These are phyloP conservation scores for Lactarius tabidus DNA, from an alignment of 768 basidiomycete genomes.

Conservation along the genomic window DNA sequence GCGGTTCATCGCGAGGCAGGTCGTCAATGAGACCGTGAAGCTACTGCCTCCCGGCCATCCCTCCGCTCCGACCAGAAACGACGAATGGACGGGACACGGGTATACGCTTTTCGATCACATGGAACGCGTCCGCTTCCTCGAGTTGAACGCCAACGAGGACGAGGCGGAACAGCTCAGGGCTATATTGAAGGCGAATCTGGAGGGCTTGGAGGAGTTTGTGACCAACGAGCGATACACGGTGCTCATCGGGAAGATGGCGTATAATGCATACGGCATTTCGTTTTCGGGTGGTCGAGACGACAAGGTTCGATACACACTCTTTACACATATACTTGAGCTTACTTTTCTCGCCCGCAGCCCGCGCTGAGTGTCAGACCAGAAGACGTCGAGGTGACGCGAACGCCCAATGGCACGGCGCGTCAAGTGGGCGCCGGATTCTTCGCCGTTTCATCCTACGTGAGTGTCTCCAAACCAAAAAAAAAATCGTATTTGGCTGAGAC, in stretches of 20 bases:
- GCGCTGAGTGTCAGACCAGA: constrained; percentile 53
- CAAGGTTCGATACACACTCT: constrained; percentile 44
- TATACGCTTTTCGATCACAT: constrained; percentile 74
- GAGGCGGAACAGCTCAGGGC: constrained; percentile 49
- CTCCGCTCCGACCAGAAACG: constrained; percentile 25
- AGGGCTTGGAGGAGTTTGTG: constrained; percentile 69
- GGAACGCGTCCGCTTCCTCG: constrained; percentile 67
- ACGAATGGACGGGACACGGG: constrained; percentile 41
- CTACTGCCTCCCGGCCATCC: constrained; percentile 35
- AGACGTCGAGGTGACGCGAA: constrained; percentile 69
- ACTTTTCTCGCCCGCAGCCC: constrained; percentile 42
- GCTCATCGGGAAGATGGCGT: constrained; percentile 65
- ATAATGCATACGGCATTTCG: constrained; percentile 74
- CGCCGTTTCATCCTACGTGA: constrained; percentile 67
- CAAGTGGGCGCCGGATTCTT: constrained; percentile 78
- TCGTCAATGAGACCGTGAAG: constrained; percentile 60
- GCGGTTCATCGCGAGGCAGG: constrained; percentile 68
- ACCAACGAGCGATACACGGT: constrained; percentile 57
- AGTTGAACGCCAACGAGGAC: constrained; percentile 45
- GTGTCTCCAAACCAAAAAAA: too few species aligned
- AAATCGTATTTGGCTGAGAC: not conserved
- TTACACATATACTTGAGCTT: constrained; percentile 2
- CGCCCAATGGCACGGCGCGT: constrained; percentile 66
- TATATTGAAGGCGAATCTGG: constrained; percentile 58
- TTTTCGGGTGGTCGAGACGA: constrained; percentile 63